These are phyloP conservation scores for Cardamine occulta DNA, from an alignment of 345 rosid species.

Conservation along the genomic window DNA sequence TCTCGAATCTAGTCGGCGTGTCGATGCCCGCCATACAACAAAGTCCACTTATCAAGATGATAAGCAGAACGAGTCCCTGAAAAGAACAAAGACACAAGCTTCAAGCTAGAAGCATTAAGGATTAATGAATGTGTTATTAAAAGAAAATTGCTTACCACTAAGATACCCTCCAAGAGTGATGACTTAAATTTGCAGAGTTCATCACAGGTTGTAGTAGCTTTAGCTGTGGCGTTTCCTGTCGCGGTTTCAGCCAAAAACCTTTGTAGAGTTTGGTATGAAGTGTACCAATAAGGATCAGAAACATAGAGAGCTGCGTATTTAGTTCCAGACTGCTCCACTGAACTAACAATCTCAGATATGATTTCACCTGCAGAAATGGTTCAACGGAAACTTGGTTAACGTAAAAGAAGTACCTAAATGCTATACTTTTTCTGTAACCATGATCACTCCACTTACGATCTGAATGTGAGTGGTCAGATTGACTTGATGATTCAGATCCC, in stretches of 20 bases:
- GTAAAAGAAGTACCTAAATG: conserved; percentile 7
- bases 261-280: conserved; percentile 56
- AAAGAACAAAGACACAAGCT: conserved; percentile 32
- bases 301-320: conserved; percentile 73
- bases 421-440: neutral
- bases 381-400: conserved; percentile 7
- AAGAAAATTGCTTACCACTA: conserved; percentile 50
- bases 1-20: conserved; percentile 89
- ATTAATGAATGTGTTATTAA: neutral
- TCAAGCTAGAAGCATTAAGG: neutral
- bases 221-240: conserved; percentile 47
- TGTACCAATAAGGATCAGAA: conserved; percentile 64
- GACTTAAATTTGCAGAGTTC: conserved; percentile 81
- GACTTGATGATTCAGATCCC: conserved; percentile 45
- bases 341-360: conserved; percentile 59
- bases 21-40: conserved; percentile 98
- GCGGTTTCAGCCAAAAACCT: conserved; percentile 70
- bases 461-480: conserved; percentile 46
- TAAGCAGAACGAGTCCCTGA: conserved; percentile 85
- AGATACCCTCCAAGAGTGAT: conserved; percentile 76
- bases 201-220: conserved; percentile 52
- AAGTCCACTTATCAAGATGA: conserved; percentile 86
- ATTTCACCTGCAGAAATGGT: conserved; percentile 54
- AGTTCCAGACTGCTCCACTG: conserved; percentile 61
- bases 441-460: conserved; percentile 55